phyloP scores from a whole-genome alignment of 176 grass and related monocot species.

The Saccharum officinarum region DNA sequence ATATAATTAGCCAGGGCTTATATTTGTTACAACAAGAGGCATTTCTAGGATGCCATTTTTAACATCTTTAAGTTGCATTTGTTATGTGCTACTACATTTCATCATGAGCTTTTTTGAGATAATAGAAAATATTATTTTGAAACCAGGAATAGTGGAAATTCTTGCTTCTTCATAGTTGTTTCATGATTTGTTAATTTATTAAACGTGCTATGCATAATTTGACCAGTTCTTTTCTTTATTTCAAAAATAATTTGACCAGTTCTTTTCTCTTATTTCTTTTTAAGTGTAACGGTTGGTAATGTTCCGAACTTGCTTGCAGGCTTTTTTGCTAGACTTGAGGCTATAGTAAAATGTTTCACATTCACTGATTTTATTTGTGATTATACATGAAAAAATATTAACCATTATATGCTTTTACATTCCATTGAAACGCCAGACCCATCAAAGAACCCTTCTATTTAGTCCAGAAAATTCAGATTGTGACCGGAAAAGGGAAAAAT shows the following conservation, averaged over 20 bases:
- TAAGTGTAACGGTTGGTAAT: background rate
- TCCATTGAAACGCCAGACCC: background rate
- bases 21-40: constrained; percentile 16
- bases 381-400: constrained; percentile 22
- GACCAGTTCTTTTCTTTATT: background rate
- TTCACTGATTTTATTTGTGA: background rate
- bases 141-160: background rate
- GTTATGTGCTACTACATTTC: background rate
- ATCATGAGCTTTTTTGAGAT: background rate
- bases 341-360: background rate
- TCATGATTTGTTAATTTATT: constrained; percentile 8
- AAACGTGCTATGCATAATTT: background rate
- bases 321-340: constrained; percentile 16
- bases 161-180: background rate
- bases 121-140: constrained; percentile 4
- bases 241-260: background rate
- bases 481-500: constrained; percentile 4
- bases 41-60: constrained; percentile 36
- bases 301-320: background rate
- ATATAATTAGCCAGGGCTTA: constrained; percentile 15
- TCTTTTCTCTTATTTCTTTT: background rate
- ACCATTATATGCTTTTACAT: constrained; percentile 2
- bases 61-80: constrained; percentile 28
- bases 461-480: constrained; percentile 12
- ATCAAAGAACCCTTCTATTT: constrained; percentile 8